Conservation (phyloP, 2,329 filamentous ascomycete genomes). For the Sporothrix phasma region DNA sequence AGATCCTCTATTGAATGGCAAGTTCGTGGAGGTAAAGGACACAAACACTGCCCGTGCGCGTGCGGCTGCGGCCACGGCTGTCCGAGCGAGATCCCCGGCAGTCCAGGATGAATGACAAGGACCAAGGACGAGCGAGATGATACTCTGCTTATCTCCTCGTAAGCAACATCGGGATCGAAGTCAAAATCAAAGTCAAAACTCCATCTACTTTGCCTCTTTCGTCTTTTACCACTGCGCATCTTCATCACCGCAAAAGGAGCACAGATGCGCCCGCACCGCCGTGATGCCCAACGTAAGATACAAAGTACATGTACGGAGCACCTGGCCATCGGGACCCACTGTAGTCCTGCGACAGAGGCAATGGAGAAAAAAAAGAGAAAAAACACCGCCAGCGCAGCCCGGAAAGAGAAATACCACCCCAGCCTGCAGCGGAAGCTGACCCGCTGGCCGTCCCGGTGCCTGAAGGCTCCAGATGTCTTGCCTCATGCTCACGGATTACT, state of each 20-base stretch:
- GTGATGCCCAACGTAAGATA: too few species aligned
- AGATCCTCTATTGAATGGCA: not conserved
- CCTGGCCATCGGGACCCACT: not conserved
- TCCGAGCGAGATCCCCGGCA: too few species aligned
- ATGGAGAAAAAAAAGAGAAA: not conserved
- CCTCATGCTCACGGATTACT: not conserved
- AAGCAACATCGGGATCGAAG: too few species aligned
- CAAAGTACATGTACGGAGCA: too few species aligned
- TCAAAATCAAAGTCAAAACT: not conserved
- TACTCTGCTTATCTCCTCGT: too few species aligned
- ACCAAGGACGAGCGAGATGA: too few species aligned
- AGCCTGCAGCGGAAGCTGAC: not conserved
- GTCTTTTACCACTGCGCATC: too few species aligned
- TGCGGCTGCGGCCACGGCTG: too few species aligned
- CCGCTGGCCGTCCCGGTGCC: not conserved
- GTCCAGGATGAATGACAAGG: too few species aligned
- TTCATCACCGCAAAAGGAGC: not conserved
- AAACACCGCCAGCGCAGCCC: not conserved
- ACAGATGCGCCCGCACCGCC: not conserved
- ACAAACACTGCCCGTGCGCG: not conserved
- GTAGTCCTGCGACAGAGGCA: not conserved
- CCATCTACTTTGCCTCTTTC: too few species aligned
- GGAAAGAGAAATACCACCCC: not conserved
- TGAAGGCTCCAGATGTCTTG: not conserved
- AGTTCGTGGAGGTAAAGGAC: too few species aligned